Conservation (phyloP, 108 stramenopile genomes). For the Skeletonema tropicum region DNA sequence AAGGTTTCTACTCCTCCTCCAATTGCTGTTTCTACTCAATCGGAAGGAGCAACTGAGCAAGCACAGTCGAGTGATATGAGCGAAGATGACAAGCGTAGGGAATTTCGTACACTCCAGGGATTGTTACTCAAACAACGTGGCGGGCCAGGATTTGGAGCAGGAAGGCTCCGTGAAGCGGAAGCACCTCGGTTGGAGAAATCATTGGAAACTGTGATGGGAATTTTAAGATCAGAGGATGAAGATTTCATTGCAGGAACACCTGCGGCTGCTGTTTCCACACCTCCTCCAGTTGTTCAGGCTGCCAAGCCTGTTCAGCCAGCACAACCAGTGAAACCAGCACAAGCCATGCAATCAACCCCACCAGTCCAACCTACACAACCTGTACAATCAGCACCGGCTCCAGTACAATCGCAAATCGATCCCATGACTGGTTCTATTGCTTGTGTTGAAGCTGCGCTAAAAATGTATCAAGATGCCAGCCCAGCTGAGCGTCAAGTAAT, state of each 20-base stretch:
- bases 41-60: constrained; percentile 12
- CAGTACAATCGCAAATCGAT: constrained; percentile 12
- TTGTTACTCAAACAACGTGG: constrained; percentile 86
- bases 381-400: constrained; percentile 22
- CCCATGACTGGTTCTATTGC: constrained; percentile 65
- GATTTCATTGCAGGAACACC: constrained; percentile 5
- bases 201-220: constrained; percentile 44
- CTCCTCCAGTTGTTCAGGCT: constrained; percentile 1
- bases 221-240: constrained; percentile 55
- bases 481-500: constrained; percentile 55
- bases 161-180: constrained; percentile 67
- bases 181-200: constrained; percentile 56
- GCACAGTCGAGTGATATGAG: constrained; percentile 20
- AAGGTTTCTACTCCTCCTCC: neutral
- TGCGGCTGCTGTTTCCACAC: constrained; percentile 1
- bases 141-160: constrained; percentile 84
- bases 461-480: constrained; percentile 76
- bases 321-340: constrained; percentile 10
- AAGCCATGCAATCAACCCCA: neutral
- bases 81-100: constrained; percentile 53
- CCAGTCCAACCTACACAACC: constrained; percentile 17
- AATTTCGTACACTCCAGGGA: constrained; percentile 78
- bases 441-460: constrained; percentile 76
- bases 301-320: constrained; percentile 4
- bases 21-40: neutral